Base-by-base conservation (phyloP, 257 asterid species). In the Solanum bukasovii region DNA sequence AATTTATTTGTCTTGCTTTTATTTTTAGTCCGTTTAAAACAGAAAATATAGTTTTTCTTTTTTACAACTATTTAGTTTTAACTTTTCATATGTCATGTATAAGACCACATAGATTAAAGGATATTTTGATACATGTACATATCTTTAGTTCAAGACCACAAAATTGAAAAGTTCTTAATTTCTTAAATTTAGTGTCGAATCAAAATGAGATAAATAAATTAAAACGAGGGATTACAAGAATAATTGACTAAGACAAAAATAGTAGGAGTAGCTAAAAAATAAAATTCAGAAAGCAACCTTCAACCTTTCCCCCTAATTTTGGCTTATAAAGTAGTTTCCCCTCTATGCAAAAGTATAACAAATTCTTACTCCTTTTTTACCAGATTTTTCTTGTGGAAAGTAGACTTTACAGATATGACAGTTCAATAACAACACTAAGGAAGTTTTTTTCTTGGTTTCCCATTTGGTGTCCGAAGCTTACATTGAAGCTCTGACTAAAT, bases 151-250 rank as follows among this genome's bases (percentile, higher is more conserved):
- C 1, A 65, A 65, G 0, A n/a, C 4, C 72, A 65, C 8, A 65
- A n/a, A 0, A n/a, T n/a, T 65, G 0, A 10, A 56, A 52, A 6
- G 0, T 6, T 18, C 8, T 52, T 1, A 6, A 18, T 16, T 52
- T 52, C 67, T 59, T 59, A 20, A 59, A 59, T 20, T 63, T 63
- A n/a, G 0, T 63, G 29, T 63, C 14, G 0, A n/a, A 5, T 63
- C 0, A 63, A 63, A 63, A 63, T 63, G 14, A 65, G 33, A 65
- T 0, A 25, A n/a, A 65, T n/a, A 65, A 65, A 65, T 65, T 65
- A 1, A 65, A n/a, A 65, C 2, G 1, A n/a, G 29, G 16, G 1
- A 10, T 11, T 63, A 40, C 14, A 25, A 25, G 20, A 25, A 5
- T 44, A 13, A 56, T 56, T 7, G 16, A 81, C 27, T 44, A 27